These are phyloP conservation scores for Lentinula novae-zelandiae DNA, from an alignment of 1,284 basidiomycete species.

Conservation along the genomic window DNA sequence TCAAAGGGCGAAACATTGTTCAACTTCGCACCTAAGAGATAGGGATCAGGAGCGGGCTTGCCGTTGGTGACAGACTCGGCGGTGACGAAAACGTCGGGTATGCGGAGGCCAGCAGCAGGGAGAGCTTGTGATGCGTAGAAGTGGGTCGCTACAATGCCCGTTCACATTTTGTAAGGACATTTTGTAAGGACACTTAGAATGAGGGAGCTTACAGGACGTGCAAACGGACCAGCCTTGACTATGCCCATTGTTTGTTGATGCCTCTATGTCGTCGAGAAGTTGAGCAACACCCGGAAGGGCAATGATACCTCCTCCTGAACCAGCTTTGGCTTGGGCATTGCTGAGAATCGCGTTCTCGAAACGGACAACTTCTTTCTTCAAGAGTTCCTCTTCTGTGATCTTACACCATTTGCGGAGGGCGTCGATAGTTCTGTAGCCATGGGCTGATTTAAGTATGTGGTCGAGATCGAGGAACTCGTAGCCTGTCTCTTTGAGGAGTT, in stretches of 20 bases:
- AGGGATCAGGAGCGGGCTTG: conserved; percentile 67
- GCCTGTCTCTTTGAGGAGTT: conserved; percentile 27
- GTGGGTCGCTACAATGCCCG: conserved; percentile 26
- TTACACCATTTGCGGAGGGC: conserved; percentile 47
- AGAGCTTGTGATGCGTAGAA: conserved; percentile 32
- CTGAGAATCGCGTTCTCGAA: conserved; percentile 41
- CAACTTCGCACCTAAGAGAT: conserved; percentile 42
- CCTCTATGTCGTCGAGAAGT: conserved; percentile 26
- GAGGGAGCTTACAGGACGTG: conserved; percentile 33
- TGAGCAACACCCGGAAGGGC: conserved; percentile 36
- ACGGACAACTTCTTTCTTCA: conserved; percentile 35
- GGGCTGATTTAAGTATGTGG: conserved; percentile 39
- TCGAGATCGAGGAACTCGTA: conserved; percentile 37
- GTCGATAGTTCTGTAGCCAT: conserved; percentile 54
- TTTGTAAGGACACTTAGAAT: conserved; percentile 21
- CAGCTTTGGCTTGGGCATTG: conserved; percentile 29
- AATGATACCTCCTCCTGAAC: conserved; percentile 32
- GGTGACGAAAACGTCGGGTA: conserved; percentile 43
- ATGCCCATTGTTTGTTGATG: conserved; percentile 14
- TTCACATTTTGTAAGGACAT: not conserved
- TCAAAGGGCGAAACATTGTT: conserved; percentile 33
- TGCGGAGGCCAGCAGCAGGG: conserved; percentile 28
- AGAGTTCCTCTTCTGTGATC: conserved; percentile 43
- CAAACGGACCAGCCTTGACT: conserved; percentile 26
- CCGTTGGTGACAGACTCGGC: conserved; percentile 46